Evolutionary conservation across 371 early-diverging fungal genomes (phyloP), one percentile per base, ranked within the genome.

Genomic region (Batrachochytrium dendrobatidis): DNA sequence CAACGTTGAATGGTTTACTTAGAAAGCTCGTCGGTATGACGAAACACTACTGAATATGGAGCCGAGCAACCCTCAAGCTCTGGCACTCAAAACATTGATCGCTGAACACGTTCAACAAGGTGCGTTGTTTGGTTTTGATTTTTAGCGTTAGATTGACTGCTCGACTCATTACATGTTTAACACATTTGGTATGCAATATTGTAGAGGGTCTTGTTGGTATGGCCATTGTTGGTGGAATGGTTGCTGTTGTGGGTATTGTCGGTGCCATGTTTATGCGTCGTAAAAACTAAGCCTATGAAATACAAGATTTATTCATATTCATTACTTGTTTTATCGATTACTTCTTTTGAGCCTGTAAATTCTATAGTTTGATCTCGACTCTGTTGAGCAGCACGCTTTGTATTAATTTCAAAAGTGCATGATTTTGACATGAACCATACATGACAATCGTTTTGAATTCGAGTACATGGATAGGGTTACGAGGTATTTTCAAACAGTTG

Each of bases 171-270:
- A 28, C 5, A 8, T 51, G 31, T 58, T 53, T 44, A 12, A 25
- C 45, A 55, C 24, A 56, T 24, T 30, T 58, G 20, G 44, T 25
- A 46, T 55, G 22, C 61, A 58, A 32, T 63, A 39, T n/a, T 15
- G 8, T 54, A 86, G 95, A 93, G 75, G 92, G 95, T 25, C 72
- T 90, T 15, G 80, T 92, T 49, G 95, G 95, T 20, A 76, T 94
- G 82, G 91, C 92, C 20, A 83, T 94, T 59, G 88, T 91, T 12
- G 91, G 92, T 34, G 85, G 85, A 15, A 85, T 82, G 0, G 82
- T 86, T 17, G 88, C 91, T 5, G 56, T 63, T 5, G 55, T 61
- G 1, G 69, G 65, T 1, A 54, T 69, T 22, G 3, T 61, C 17
- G 46, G 64, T 12, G 56, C 58, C 30, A 33, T 55, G 32, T 33